Base-by-base conservation (phyloP, 2,329 filamentous ascomycete species). In the Xylariales sp. region DNA sequence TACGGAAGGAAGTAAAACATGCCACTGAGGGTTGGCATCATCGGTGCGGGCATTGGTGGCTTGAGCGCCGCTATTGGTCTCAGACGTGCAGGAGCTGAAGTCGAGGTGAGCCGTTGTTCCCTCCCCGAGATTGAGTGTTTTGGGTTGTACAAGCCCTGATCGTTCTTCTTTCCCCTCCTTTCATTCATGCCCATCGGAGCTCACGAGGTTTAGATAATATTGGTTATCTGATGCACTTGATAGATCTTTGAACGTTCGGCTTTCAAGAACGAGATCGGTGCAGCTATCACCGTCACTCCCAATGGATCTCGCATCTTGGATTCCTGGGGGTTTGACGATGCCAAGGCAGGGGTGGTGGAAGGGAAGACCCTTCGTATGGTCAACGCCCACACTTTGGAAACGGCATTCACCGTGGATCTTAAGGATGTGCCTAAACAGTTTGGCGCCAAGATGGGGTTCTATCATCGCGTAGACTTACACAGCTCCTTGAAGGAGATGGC, bases 281-380 rank as follows among this genome's bases (percentile, higher is more conserved):
- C 63, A 5, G 65, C 64, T 31, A 60, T 68, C 28, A 58, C 59
- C 25, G 54, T 69, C 2, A 56, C 61, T 1, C 64, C 64, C 5
- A 69, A 68, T 38, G 63, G 60, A 4, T 47, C 55, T 4, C 58
- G 63, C 4, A 54, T 62, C 22, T 54, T 68, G 8, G 46, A 51
- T 2, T 55, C 54, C 1, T 65, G 62, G 61, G 65, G 64, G 2
- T 49, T 69, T 9, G 54, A 65, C 22, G 54, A 59, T 2, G 46
- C 43, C 14, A 45, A 40, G 0, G 55, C 51, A 33, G 48, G 52
- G 14, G 59, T 60, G 40, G 57, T 61, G 32, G 42, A 41, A 18
- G 48, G 54, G 3, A 45, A 46, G 8, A 40, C 47, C 14, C 48
- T 55, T 32, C 50, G 49, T 21, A 46, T 42, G 27, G 45, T 46